These are phyloP conservation scores for Pisolithus tinctorius DNA, from an alignment of 768 basidiomycete species.

Conservation along the genomic window DNA sequence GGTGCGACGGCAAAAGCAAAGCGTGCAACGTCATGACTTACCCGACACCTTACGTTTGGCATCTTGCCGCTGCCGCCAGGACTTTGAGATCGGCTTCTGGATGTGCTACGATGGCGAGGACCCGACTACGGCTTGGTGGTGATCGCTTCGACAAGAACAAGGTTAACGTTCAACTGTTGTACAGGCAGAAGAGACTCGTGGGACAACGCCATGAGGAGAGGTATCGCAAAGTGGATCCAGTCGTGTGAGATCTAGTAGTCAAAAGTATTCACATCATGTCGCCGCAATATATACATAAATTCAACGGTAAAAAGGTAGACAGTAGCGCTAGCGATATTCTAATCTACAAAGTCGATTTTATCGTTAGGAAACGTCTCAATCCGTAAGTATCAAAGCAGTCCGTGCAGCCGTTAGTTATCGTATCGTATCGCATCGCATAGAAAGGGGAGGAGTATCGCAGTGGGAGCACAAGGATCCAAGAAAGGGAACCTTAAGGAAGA, in stretches of 20 bases:
- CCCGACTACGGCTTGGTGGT: no score
- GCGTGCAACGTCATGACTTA: not conserved
- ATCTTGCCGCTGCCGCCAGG: not conserved
- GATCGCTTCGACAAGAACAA: no score
- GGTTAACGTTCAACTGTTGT: no score
- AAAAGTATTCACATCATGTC: conserved; percentile 5
- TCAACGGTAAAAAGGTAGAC: conserved; percentile 1
- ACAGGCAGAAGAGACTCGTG: not conserved
- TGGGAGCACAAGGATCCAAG: conserved; percentile 3
- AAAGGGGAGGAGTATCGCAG: conserved; percentile 11
- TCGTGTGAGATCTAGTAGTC: not conserved
- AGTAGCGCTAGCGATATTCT: conserved; percentile 1
- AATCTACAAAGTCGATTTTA: conserved; percentile 13
- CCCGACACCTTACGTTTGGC: not conserved
- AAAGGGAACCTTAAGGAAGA: conserved; percentile 7
- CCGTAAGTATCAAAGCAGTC: conserved; percentile 11
- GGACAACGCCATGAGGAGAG: not conserved
- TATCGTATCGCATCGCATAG: conserved; percentile 18
- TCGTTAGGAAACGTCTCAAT: conserved; percentile 7
- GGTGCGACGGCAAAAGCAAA: not conserved
- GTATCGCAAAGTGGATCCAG: not conserved
- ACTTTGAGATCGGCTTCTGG: no score
- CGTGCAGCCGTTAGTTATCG: conserved; percentile 18
- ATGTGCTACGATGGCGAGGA: no score
- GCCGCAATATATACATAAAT: conserved; percentile 4